Evolutionary conservation across 345 rosid species (phyloP), one percentile per base, ranked within the genome.

Genomic region (Lenwebbia sp.): DNA sequence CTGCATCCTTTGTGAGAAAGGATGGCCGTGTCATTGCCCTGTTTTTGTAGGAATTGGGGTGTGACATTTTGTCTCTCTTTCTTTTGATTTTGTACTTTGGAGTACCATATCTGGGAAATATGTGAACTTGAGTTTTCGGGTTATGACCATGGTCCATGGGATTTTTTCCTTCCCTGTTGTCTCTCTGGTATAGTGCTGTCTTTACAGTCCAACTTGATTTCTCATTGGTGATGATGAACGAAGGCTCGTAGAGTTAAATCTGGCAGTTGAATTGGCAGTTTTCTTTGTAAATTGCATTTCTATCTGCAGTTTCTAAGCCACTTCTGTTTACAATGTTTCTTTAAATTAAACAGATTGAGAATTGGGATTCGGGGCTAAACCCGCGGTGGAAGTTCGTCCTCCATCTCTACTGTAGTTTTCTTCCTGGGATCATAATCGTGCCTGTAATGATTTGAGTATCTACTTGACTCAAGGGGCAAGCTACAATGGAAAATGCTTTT

Each of bases 281-380:
- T 30, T 17, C 10, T 12, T 65, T 90, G 95, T 92, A 90, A 88
- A 91, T 91, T 90, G 91, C 89, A 93, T 88, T 90, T 93, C 86
- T 91, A 91, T 89, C 92, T 92, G 90, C 90, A 89, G 93, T 89
- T 93, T 89, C 86, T 92, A 85, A 85, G 91, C 88, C 85, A 83
- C 87, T 89, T 91, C 89, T 90, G 90, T 86, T 92, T 90, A 92
- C 89, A 88, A 91, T 91, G 94, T 92, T 93, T 90, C 91, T 89
- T 91, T 91, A 86, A 89, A 88, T 86, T 83, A 89, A 91, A 90
- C 95, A 90, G 91, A 91, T 90, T 85, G 91, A 90, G 89, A 82
- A 85, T 90, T 75, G 22, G 84, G 92, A 91, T 57, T 83, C 89
- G 28, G 90, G 91, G 90, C 82, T 88, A 86, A 88, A 86, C 37